Base-by-base conservation (phyloP, 805 yeast species). In the Komagataella kurtzmanii region DNA sequence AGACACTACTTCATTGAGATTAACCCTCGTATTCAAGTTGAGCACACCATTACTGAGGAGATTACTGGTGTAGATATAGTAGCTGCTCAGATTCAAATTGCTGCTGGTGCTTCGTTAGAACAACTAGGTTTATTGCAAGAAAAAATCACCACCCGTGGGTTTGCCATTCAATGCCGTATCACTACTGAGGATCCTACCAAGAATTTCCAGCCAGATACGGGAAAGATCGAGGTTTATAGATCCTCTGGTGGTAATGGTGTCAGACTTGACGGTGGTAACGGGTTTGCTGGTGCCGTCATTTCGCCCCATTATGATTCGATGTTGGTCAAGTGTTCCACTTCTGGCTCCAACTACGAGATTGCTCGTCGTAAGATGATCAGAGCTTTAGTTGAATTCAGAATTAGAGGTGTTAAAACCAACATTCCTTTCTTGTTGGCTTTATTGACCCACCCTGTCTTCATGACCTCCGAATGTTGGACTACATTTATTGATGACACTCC, bases 221-320 rank as follows among this genome's bases (percentile, higher is more conserved):
- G 99, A 66, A 89, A 90, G 70, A 85, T 91, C 61, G 99, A 91
- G 70, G 99, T 91, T 48, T 91, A 91, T 75, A 82, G 98, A 69
- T 89, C 97, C 48, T 88, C 98, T 19, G 99, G 99, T 71, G 99
- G 99, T 76, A 93, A 93, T 65, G 99, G 99, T 69, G 97, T 93
- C 49, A 83, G 99, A 74, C 77, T 93, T 60, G 99, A 91, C 64
- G 99, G 99, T 73, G 98, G 98, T 72, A 91, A 91, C 66, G 97
- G 97, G 3, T 91, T 88, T 68, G 95, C 96, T 10, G 99, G 99
- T 57, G 86, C 97, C 19, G 82, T 93, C 58, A 93, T 91, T 59
- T 84, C 96, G 40, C 99, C 99, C 46, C 96, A 88, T 71, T 91
- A 91, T 72, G 99, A 91, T 71, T 90, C 97, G 44, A 86, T 91